These are phyloP conservation scores for Globisporangium uncinulatum DNA, from an alignment of 352 stramenopile genomes.

Conservation along the genomic window DNA sequence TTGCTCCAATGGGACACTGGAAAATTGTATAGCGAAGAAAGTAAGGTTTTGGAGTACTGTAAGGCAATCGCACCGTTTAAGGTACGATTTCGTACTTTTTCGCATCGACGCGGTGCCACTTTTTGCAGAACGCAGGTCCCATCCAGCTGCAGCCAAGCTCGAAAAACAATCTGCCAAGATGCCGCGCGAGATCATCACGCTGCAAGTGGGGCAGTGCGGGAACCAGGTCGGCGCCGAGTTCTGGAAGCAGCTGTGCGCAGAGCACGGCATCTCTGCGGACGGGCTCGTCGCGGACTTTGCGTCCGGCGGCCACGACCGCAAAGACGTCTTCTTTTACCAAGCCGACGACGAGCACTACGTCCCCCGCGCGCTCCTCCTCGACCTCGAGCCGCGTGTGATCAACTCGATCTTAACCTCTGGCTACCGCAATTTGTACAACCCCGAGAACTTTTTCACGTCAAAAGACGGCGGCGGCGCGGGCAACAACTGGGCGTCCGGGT, in stretches of 20 bases:
- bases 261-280: conserved; percentile 98
- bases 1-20: too few species aligned
- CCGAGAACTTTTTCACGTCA: conserved; percentile 97
- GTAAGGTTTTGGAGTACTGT: too few species aligned
- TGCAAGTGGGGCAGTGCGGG: conserved; percentile 99
- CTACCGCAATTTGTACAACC: conserved; percentile 98
- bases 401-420: conserved; percentile 90
- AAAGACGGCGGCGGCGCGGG: conserved; percentile 89
- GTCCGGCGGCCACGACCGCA: conserved; percentile 92
- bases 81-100: too few species aligned
- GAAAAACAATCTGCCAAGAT: conserved; percentile 34
- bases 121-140: too few species aligned
- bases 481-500: conserved; percentile 93
- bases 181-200: conserved; percentile 99
- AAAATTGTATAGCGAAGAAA: too few species aligned
- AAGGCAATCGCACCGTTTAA: too few species aligned
- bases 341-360: conserved; percentile 99
- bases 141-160: too few species aligned
- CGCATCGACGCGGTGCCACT: neutral
- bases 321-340: conserved; percentile 99
- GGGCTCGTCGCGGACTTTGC: conserved; percentile 95
- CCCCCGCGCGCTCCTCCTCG: conserved; percentile 95
- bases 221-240: conserved; percentile 99
- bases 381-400: conserved; percentile 95
- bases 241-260: conserved; percentile 98